Base-by-base conservation (phyloP, 2,329 filamentous ascomycete species). In the Cladosporium sp. region DNA sequence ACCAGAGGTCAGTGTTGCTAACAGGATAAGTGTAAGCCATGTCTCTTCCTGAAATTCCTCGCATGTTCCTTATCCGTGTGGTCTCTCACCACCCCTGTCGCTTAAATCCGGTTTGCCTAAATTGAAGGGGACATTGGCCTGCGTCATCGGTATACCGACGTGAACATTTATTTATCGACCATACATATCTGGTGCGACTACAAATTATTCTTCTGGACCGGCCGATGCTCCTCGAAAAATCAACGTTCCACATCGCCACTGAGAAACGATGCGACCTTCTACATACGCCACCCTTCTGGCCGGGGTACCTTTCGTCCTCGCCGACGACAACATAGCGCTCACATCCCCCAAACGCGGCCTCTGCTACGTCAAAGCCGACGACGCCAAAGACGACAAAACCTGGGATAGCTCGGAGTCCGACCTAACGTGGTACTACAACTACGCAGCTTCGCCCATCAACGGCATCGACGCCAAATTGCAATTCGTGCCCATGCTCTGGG, bases 361-460 rank as follows among this genome's bases (percentile, higher is more conserved):
- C 61, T 85, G 88, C 72, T 91, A 88, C 76, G 85, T 91, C 21
- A 83, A 86, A 7, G 85, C 87, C 66, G 68, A 78, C 5, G 74
- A 84, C 0, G 82, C 86, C 0, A 66, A 80, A 18, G 91, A 94
- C 78, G 86, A 92, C 78, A 75, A 82, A 56, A 81, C 90, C 71
- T 93, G 90, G 89, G 79, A 82, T 13, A 58, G 76, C 81, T 51
- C 79, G 6, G 82, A 81, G 43, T 86, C 84, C 21, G 85, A 87
- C 49, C 78, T 94, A 64, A 89, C 87, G 3, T 95, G 91, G 91
- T 95, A 95, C 82, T 95, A 94, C 84, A 94, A 93, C 80, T 95
- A 93, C 77, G 77, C 79, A 28, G 73, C 81, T 23, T 74, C 76
- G 3, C 90, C 91, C 1, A 73, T 72, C 21, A 48, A 51, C 48